Evolutionary conservation across 2,329 filamentous ascomycete genomes (phyloP).

Genomic region (Westerdykella ornata): DNA sequence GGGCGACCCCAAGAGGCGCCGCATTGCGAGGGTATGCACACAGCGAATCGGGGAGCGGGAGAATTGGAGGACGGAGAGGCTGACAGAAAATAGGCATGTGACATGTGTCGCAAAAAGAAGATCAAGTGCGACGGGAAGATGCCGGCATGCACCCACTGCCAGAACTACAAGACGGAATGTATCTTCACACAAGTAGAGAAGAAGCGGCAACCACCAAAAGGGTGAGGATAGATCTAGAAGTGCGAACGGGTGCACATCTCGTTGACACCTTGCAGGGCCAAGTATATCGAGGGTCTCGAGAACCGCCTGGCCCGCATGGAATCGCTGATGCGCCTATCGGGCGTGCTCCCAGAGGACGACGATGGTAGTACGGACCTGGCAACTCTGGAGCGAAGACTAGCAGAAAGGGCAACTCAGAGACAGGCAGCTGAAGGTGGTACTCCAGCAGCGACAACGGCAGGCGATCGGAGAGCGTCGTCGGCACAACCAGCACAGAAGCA

Average conservation of each 20-base stretch:
- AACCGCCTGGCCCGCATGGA: constrained; percentile 96
- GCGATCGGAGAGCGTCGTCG: constrained; percentile 29
- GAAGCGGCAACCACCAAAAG: constrained; percentile 94
- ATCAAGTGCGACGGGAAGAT: constrained; percentile 98
- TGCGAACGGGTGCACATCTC: constrained; percentile 11
- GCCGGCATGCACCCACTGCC: constrained; percentile 89
- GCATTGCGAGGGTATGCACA: constrained; percentile 69
- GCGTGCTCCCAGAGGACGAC: constrained; percentile 78
- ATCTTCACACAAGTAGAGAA: constrained; percentile 98
- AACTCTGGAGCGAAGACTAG: constrained; percentile 69
- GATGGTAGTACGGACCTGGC: constrained; percentile 79
- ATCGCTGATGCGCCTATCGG: constrained; percentile 77
- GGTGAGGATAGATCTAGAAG: constrained; percentile 49
- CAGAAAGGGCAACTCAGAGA: constrained; percentile 42
- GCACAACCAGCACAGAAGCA: constrained; percentile 34
- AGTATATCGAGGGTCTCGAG: constrained; percentile 95
- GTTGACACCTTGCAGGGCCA: constrained; percentile 56
- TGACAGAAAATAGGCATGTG: constrained; percentile 61
- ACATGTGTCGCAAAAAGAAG: constrained; percentile 93
- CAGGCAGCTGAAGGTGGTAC: constrained; percentile 2
- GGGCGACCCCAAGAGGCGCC: constrained; percentile 73
- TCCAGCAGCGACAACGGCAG: constrained; percentile 10
- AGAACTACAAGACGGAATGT: constrained; percentile 97
- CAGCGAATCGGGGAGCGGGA: not conserved
- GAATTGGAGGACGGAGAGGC: constrained; percentile 5